phyloP scores from a whole-genome alignment of 78 protist genomes.

The Dictyostelium citrinum region DNA sequence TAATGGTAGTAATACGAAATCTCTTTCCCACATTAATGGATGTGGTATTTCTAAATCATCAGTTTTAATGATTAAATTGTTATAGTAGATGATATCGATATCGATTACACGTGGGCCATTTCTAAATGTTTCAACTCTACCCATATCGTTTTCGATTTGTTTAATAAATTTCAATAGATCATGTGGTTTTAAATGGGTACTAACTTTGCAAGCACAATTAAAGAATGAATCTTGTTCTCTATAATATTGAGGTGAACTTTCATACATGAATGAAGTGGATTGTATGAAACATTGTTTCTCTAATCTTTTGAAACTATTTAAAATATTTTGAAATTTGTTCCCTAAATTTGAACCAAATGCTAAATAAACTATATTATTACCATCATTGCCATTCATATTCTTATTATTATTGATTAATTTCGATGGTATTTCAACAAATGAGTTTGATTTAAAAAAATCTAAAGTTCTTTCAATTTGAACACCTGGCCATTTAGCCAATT shows the following conservation, averaged over 20 bases:
- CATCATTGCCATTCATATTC: background rate
- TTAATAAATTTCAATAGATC: constrained; percentile 61
- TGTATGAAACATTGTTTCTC: background rate
- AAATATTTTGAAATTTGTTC: constrained; percentile 41
- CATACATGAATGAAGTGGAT: constrained; percentile 82
- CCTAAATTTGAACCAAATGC: constrained; percentile 76
- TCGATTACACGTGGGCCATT: constrained; percentile 87
- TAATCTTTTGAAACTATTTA: background rate
- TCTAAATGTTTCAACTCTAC: constrained; percentile 66
- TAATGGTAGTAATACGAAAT: constrained; percentile 86
- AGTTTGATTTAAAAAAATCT: constrained; percentile 41
- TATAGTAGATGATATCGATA: constrained; percentile 83
- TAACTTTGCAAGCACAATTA: constrained; percentile 58
- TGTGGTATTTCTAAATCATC: constrained; percentile 82
- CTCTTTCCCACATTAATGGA: constrained; percentile 83
- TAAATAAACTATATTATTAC: constrained; percentile 1
- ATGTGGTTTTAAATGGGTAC: constrained; percentile 46
- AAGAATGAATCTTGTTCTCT: constrained; percentile 75
- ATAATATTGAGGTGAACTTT: constrained; percentile 76
- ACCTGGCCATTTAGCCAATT: constrained; percentile 78
- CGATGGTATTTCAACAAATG: constrained; percentile 4
- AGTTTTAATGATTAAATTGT: constrained; percentile 1
- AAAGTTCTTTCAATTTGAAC: constrained; percentile 58
- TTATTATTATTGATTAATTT: background rate
- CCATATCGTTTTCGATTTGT: constrained; percentile 62